A percentile compares a stretch with the other conserved stretches of the same genome.
Evolutionary conservation across 306 rosid genomes (phyloP).

Genomic region (Urtica urens): DNA sequence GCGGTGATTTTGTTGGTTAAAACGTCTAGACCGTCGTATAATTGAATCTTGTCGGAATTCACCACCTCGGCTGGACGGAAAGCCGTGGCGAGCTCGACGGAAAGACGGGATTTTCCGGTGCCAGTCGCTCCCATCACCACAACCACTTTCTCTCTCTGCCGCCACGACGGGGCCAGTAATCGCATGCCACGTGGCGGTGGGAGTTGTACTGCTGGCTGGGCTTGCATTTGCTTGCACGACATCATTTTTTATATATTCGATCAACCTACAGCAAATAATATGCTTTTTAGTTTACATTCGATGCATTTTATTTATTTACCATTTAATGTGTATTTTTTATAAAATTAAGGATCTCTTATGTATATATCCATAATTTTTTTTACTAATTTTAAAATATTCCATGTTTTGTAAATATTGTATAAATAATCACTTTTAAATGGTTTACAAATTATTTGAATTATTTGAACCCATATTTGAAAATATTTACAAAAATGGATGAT

Average conservation of each 20-base stretch:
- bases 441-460: no score
- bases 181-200: constrained; percentile 31
- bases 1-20: constrained; percentile 60
- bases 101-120: constrained; percentile 68
- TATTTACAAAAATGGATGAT: no score
- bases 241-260: constrained; percentile 7
- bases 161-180: constrained; percentile 12
- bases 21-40: constrained; percentile 60
- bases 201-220: constrained; percentile 25
- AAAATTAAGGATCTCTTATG: no score
- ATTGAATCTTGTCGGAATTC: constrained; percentile 89
- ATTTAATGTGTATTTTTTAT: no score
- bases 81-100: constrained; percentile 52
- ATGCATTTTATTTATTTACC: no score
- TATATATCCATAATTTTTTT: no score
- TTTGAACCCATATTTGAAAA: no score
- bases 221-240: constrained; percentile 20
- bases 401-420: no score
- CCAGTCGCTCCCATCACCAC: constrained; percentile 84
- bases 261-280: background rate
- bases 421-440: no score
- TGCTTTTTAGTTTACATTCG: no score
- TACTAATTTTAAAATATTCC: no score
- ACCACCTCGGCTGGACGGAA: constrained; percentile 51
- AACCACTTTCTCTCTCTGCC: constrained; percentile 63